Evolutionary conservation across 2,329 filamentous ascomycete species (phyloP).

Genomic region (Trichophyton schoenleinii): DNA sequence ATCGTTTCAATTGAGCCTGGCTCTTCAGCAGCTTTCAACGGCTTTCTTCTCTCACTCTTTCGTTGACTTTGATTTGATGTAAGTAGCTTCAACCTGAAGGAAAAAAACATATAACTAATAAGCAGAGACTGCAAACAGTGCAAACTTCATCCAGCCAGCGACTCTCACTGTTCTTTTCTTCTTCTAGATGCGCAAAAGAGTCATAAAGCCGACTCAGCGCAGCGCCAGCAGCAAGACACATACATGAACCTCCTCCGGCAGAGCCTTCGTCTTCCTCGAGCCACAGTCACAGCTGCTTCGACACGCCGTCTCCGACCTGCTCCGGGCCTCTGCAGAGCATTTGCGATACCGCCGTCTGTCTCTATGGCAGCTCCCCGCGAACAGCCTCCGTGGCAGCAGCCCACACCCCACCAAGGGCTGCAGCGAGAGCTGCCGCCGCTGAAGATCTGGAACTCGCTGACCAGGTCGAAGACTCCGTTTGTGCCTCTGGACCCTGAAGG

Average conservation of each 20-base stretch:
- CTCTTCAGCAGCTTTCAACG: background rate
- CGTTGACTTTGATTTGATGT: background rate
- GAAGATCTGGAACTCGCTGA: constrained; percentile 69
- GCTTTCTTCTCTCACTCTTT: background rate
- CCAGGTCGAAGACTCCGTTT: constrained; percentile 61
- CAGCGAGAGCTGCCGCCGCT: constrained; percentile 41
- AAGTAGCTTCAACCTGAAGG: background rate
- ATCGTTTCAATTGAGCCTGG: constrained; percentile 16
- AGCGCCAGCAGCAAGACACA: background rate
- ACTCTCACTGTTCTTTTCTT: background rate
- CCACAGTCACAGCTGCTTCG: background rate
- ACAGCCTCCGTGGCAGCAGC: constrained; percentile 36
- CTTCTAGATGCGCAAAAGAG: background rate
- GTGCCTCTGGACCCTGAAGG: constrained; percentile 55
- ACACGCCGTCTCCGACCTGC: background rate
- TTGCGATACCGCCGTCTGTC: background rate
- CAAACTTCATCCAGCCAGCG: background rate
- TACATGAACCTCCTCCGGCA: constrained; percentile 4
- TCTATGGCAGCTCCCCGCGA: constrained; percentile 22
- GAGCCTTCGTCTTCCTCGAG: constrained; percentile 1
- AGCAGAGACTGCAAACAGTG: background rate
- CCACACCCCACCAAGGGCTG: constrained; percentile 21
- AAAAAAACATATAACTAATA: background rate
- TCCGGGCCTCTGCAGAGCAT: background rate
- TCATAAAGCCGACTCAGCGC: background rate